A percentile compares a stretch with the other conserved stretches of the same genome.
Conservation (phyloP, 1,284 basidiomycete genomes). For the Kalmanozyma brasiliensis region DNA sequence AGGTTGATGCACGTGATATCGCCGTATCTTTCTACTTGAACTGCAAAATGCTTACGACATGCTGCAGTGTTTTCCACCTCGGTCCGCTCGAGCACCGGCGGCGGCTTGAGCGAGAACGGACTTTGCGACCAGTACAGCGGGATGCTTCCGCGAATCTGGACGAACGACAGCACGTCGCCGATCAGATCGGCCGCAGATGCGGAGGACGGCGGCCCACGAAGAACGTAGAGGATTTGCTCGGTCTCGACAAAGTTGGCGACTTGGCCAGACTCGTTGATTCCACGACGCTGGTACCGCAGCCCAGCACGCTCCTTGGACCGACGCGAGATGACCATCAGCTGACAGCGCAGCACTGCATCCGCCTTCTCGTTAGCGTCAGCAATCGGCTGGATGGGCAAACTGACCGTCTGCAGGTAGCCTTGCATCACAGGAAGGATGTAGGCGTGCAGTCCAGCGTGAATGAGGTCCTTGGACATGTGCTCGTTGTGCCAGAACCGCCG, state of each 20-base stretch:
- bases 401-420: conserved; percentile 78
- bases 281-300: conserved; percentile 94
- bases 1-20: conserved; percentile 73
- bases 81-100: conserved; percentile 94
- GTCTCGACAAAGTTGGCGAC: conserved; percentile 99
- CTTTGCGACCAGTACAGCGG: conserved; percentile 95
- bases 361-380: background rate
- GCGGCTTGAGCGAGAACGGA: conserved; percentile 78
- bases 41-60: conserved; percentile 53
- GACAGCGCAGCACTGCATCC: conserved; percentile 22
- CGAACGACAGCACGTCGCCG: conserved; percentile 84
- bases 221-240: conserved; percentile 79
- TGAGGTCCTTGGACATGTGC: conserved; percentile 76
- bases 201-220: conserved; percentile 3
- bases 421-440: conserved; percentile 89
- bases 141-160: conserved; percentile 89
- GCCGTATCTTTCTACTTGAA: conserved; percentile 75
- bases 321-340: conserved; percentile 80
- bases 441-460: conserved; percentile 72
- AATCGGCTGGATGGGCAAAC: conserved; percentile 39
- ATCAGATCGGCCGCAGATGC: conserved; percentile 69
- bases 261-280: conserved; percentile 96
- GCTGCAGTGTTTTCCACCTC: conserved; percentile 76
- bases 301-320: conserved; percentile 94
- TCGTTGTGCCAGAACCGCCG: conserved; percentile 91